These are phyloP conservation scores for Pestalotiopsis fici DNA, from an alignment of 2,329 filamentous ascomycete genomes.

Conservation along the genomic window DNA sequence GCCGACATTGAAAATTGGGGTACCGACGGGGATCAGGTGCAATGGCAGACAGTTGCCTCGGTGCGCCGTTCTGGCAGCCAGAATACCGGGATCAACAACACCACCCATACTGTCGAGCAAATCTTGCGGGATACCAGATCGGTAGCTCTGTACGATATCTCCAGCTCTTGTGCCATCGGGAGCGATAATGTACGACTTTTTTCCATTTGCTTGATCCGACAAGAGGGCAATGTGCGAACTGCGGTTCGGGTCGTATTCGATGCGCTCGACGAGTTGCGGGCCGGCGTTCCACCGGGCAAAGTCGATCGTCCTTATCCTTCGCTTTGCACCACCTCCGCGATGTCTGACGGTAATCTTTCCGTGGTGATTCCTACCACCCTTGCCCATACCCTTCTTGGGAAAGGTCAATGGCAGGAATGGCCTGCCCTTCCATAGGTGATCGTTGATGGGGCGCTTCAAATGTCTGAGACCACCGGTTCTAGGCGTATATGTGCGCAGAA, in stretches of 20 bases:
- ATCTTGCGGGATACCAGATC: conserved; percentile 83
- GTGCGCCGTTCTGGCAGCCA: conserved; percentile 92
- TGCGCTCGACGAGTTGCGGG: conserved; percentile 85
- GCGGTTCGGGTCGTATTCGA: conserved; percentile 93
- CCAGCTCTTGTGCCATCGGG: conserved; percentile 91
- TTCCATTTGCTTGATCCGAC: conserved; percentile 70
- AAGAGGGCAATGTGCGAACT: conserved; percentile 91
- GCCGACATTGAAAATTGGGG: conserved; percentile 87
- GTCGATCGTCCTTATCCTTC: conserved; percentile 89
- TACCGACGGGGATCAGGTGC: conserved; percentile 95
- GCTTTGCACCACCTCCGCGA: conserved; percentile 87
- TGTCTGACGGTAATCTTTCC: conserved; percentile 88
- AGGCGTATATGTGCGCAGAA: conserved; percentile 86
- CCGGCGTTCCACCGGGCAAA: conserved; percentile 79
- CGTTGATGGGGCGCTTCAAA: conserved; percentile 88
- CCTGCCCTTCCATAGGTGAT: conserved; percentile 94
- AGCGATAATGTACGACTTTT: conserved; percentile 91
- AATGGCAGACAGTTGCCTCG: conserved; percentile 93
- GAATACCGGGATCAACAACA: conserved; percentile 87
- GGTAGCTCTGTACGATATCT: conserved; percentile 90
- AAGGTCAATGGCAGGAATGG: conserved; percentile 83
- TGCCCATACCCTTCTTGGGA: conserved; percentile 87
- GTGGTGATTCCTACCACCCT: conserved; percentile 88
- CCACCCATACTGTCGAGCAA: conserved; percentile 92
- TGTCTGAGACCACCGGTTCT: conserved; percentile 91